Evolutionary conservation across 129 eudicot species (phyloP), one percentile per base, ranked within the genome.

Genomic region (Artemisia argyi): DNA sequence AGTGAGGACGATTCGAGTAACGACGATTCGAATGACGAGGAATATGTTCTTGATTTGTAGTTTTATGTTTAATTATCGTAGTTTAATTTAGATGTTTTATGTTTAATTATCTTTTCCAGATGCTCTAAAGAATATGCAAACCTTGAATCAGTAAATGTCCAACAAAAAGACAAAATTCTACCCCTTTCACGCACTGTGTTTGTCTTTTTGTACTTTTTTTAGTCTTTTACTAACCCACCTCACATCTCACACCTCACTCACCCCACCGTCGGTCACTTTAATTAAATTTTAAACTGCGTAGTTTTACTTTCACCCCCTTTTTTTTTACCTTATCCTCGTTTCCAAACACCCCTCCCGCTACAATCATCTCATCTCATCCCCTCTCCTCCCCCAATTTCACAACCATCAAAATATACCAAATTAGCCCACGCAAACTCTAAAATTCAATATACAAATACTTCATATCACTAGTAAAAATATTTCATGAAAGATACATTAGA

Each of bases 341-440:
- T 11, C 73, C 82, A 76, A 76, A 76, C 73, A 62, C 76, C 71
- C 65, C 76, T 77, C 81, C 71, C 76, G 71, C 76, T 47, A 77
- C 75, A 14, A 65, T 75, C 66, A 42, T 18, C 18, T 47, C 51
- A 47, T 2, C 59, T 65, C 61, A 15, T 20, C 69, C 61, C 69
- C 12, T 26, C 42, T n/a, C n/a, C n/a, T n/a, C 11, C 51, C 68
- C 18, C 0, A 67, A 49, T 28, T 28, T 28, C 32, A 3, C 32
- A 28, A 28, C 32, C 32, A 54, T 69, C 17, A 11, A 69, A 69
- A 5, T 13, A 53, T 54, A 4, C 0, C 32, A 35, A 53, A 42
- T 53, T 12, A 16, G 53, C 3, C n/a, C 17, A 60, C 47, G 47
- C 46, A 47, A n/a, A 59, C 11, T 13, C 46, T 15, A 44, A 44